Evolutionary conservation across 768 basidiomycete genomes (phyloP).

Genomic region (Mrakia gelida): DNA sequence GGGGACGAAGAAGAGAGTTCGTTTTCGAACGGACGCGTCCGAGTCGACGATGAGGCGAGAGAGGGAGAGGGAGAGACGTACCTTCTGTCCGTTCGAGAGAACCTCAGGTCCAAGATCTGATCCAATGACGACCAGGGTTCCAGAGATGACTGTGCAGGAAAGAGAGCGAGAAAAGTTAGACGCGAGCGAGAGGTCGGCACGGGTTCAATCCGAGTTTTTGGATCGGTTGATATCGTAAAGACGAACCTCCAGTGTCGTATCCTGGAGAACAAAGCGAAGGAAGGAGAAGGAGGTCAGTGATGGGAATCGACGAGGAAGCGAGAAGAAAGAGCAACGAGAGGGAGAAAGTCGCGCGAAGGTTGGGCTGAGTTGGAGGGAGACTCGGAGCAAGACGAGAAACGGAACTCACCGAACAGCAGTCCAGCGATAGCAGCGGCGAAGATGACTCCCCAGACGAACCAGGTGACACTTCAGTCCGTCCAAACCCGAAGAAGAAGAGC

Average conservation of each 20-base stretch:
- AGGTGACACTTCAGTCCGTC: conserved; percentile 49
- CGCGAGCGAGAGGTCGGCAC: too few species aligned
- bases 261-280: conserved; percentile 42
- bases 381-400: not conserved
- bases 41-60: not conserved
- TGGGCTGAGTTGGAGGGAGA: not conserved
- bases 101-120: conserved; percentile 58
- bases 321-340: not conserved
- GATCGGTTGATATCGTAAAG: too few species aligned
- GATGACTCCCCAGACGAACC: conserved; percentile 75
- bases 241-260: conserved; percentile 61
- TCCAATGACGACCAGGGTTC: conserved; percentile 68
- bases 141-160: conserved; percentile 61
- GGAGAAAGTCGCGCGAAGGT: too few species aligned
- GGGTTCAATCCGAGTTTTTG: too few species aligned
- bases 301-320: not conserved
- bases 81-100: conserved; percentile 61
- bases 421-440: conserved; percentile 68
- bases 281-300: too few species aligned
- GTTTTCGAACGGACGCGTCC: not conserved
- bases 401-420: conserved; percentile 52
- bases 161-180: too few species aligned
- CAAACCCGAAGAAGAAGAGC: not conserved
- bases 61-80: not conserved
- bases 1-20: not conserved